phyloP scores from a whole-genome alignment of 352 stramenopile genomes.

The Phytophthora sansomeana region DNA sequence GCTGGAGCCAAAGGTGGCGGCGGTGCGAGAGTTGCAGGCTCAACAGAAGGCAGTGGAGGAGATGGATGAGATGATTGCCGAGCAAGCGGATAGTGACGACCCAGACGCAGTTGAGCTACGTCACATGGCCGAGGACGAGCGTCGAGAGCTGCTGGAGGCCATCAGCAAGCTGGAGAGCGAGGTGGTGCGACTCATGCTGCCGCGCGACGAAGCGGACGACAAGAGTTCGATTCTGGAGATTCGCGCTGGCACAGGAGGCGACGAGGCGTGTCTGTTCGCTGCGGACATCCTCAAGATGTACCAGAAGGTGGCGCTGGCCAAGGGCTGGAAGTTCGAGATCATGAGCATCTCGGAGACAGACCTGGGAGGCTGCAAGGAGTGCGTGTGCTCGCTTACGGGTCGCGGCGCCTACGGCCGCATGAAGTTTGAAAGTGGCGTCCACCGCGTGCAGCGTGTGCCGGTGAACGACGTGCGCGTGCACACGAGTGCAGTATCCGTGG shows the following conservation, averaged over 20 bases:
- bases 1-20: constrained; percentile 74
- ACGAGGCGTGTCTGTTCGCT: constrained; percentile 97
- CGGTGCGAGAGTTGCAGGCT: constrained; percentile 83
- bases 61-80: constrained; percentile 88
- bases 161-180: constrained; percentile 65
- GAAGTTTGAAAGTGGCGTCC: constrained; percentile 98
- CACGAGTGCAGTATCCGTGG: constrained; percentile 98
- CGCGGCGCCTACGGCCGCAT: constrained; percentile 95
- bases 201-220: constrained; percentile 91
- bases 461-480: constrained; percentile 97
- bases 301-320: constrained; percentile 81
- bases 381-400: constrained; percentile 71
- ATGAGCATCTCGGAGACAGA: constrained; percentile 89
- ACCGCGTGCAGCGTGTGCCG: constrained; percentile 98
- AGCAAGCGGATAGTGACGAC: constrained; percentile 58
- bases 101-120: constrained; percentile 69
- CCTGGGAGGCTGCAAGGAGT: constrained; percentile 87
- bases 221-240: constrained; percentile 99
- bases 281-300: constrained; percentile 95
- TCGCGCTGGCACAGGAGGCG: constrained; percentile 94
- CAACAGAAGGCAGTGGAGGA: constrained; percentile 91
- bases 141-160: constrained; percentile 60
- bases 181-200: constrained; percentile 82
- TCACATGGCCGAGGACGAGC: constrained; percentile 79
- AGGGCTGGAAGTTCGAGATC: constrained; percentile 93